These are phyloP conservation scores for Nannochloris sp. DNA, from an alignment of 139 green algal genomes.

Conservation along the genomic window DNA sequence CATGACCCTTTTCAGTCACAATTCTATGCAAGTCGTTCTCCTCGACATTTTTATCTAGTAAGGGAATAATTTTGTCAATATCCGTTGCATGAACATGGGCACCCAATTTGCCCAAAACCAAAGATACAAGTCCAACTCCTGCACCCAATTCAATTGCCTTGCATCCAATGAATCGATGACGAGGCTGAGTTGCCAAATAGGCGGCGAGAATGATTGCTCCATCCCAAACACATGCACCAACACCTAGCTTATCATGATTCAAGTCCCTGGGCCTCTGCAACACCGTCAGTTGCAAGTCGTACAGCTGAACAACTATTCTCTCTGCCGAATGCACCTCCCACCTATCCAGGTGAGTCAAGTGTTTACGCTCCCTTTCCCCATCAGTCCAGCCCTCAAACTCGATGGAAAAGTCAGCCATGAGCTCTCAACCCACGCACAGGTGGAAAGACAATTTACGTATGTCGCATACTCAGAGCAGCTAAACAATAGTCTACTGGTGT, in stretches of 20 bases:
- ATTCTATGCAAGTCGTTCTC: slow-evolving; percentile 10
- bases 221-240: slow-evolving; percentile 40
- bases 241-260: slow-evolving; percentile 25
- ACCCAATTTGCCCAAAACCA: slow-evolving; percentile 24
- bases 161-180: slow-evolving; percentile 13
- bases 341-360: slow-evolving; percentile 10
- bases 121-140: slow-evolving; percentile 27
- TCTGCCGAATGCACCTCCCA: slow-evolving; percentile 41
- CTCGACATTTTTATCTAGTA: slow-evolving; percentile 27
- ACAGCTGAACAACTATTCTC: slow-evolving; percentile 20
- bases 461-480: too few species aligned
- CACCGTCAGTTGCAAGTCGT: slow-evolving; percentile 6
- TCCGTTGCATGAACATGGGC: slow-evolving; percentile 28
- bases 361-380: too few species aligned
- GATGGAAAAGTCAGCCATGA: too few species aligned
- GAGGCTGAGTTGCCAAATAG: slow-evolving; percentile 17
- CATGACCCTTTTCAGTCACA: slow-evolving; percentile 8
- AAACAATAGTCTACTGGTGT: too few species aligned
- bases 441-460: too few species aligned
- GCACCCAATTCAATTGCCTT: slow-evolving; percentile 34
- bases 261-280: slow-evolving; percentile 9
- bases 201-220: slow-evolving; percentile 32
- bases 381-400: too few species aligned
- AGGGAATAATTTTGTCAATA: slow-evolving; percentile 21
- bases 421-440: too few species aligned